Percentiles rank a stretch among this genome's conserved stretches.
Conservation (phyloP, 306 rosid genomes). For the Fagus crenata region DNA sequence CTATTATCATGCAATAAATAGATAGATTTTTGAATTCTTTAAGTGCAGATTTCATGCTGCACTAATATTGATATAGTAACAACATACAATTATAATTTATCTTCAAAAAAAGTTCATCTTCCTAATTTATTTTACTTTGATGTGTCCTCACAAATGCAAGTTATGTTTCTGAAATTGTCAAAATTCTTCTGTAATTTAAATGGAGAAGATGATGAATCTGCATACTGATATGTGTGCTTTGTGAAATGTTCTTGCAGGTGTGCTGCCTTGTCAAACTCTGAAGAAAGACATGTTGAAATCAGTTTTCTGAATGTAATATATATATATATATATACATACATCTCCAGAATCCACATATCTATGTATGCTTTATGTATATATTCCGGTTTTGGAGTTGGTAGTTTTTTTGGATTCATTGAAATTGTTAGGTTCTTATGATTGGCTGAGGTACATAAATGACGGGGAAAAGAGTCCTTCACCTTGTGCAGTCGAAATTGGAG, state of each 20-base stretch:
- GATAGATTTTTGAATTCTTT: not conserved
- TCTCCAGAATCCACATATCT: slow-evolving; percentile 19
- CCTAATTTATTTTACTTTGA: not conserved
- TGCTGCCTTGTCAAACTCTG: slow-evolving; percentile 12
- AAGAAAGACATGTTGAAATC: slow-evolving; percentile 12
- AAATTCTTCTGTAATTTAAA: not conserved
- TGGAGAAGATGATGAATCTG: not conserved
- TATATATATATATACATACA: slow-evolving; percentile 3
- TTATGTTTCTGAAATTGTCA: not conserved
- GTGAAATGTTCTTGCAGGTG: slow-evolving; percentile 31
- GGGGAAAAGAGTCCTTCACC: not conserved
- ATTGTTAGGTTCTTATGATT: not conserved
- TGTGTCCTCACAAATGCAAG: not conserved
- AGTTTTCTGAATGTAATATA: slow-evolving; percentile 19
- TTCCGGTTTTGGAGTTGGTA: slow-evolving; percentile 30
- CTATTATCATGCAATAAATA: not conserved
- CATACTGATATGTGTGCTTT: slow-evolving; percentile 1
- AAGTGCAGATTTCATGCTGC: not conserved
- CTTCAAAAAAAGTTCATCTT: not conserved
- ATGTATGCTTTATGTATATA: slow-evolving; percentile 28
- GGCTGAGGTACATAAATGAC: not conserved
- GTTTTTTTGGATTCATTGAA: not conserved
- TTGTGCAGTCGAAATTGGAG: not conserved
- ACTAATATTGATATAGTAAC: not conserved
- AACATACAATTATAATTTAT: not conserved